Evolutionary conservation across 371 early-diverging fungal species (phyloP).

Genomic region (Umbelopsis sp.): DNA sequence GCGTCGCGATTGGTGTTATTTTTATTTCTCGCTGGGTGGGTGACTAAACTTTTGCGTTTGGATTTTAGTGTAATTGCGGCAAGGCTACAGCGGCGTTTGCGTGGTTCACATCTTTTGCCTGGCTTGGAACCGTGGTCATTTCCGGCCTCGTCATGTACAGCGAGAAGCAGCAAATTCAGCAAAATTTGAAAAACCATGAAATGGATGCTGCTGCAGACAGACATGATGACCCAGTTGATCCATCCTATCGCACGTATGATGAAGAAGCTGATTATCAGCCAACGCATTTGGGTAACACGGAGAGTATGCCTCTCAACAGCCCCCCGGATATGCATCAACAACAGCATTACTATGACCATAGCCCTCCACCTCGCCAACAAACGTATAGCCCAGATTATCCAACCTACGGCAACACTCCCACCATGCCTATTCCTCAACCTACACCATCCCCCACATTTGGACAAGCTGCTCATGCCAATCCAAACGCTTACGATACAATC

Average conservation of each 20-base stretch:
- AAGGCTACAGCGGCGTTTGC: slow-evolving; percentile 47
- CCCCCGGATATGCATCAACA: background rate
- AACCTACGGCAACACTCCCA: background rate
- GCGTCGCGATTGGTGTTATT: background rate
- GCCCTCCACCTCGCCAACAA: slow-evolving; percentile 4
- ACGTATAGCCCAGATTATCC: slow-evolving; percentile 1
- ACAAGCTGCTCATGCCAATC: background rate
- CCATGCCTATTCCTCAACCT: slow-evolving; percentile 6
- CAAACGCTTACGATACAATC: background rate
- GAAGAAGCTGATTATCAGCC: background rate
- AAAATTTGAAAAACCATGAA: slow-evolving; percentile 44
- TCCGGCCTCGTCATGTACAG: slow-evolving; percentile 39
- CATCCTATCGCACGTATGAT: slow-evolving; percentile 2
- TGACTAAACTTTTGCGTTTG: background rate
- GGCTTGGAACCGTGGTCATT: slow-evolving; percentile 38
- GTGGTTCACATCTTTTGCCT: slow-evolving; percentile 50
- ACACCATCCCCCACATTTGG: background rate
- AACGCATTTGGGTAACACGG: background rate
- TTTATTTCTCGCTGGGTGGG: background rate
- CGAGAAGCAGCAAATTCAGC: slow-evolving; percentile 46
- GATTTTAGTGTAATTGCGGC: slow-evolving; percentile 42
- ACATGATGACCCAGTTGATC: slow-evolving; percentile 15
- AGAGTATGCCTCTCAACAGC: slow-evolving; percentile 9
- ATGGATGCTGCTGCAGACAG: slow-evolving; percentile 27
- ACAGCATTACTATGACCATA: background rate